Base-by-base conservation (phyloP, 805 yeast species). In the Suhomyces emberorum region DNA sequence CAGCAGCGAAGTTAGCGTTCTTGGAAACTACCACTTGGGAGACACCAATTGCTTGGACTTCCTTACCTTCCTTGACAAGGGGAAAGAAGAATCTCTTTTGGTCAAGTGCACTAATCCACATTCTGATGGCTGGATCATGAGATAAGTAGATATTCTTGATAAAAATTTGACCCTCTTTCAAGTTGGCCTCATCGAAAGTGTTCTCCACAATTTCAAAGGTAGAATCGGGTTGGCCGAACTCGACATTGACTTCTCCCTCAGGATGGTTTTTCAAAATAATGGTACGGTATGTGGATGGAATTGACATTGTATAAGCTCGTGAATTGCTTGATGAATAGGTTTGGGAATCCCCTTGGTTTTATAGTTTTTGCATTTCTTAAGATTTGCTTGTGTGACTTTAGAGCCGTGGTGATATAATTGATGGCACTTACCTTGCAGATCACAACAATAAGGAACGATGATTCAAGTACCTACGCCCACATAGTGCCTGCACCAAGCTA, bases 11-110 rank as follows among this genome's bases (percentile, higher is more conserved):
- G 18, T 62, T 60, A 15, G 44, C 44, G 19, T 69, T 56, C 35
- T 69, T 73, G 28, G 79, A 70, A 20, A 65, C 69, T n/a, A 79
- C 35, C 7, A 81, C 72, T 43, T 70, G 61, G 11, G 64, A 80
- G 19, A 79, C 33, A 26, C 79, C 83, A 7, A 54, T 35, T 1
- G 70, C 45, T 38, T 67, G 62, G 35, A 79, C 65, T 8, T 69
- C 61, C 15, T 76, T 71, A 15, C 72, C 73, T 31, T 62, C 61
- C 17, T 59, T 52, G 10, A 70, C 54, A 20, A 75, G 72, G 4
- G 61, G 55, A 17, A 53, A 48, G 47, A 69, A 69, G 20, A 46
- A 34, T 42, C 61, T 53, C 31, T 49, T 41, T 2, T 26, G 18
- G 24, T 16, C 25, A 11, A 21, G 4, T 4, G 50, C 54, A 26